These are phyloP conservation scores for Brettanomyces naardenensis DNA, from an alignment of 805 yeast species.

Conservation along the genomic window DNA sequence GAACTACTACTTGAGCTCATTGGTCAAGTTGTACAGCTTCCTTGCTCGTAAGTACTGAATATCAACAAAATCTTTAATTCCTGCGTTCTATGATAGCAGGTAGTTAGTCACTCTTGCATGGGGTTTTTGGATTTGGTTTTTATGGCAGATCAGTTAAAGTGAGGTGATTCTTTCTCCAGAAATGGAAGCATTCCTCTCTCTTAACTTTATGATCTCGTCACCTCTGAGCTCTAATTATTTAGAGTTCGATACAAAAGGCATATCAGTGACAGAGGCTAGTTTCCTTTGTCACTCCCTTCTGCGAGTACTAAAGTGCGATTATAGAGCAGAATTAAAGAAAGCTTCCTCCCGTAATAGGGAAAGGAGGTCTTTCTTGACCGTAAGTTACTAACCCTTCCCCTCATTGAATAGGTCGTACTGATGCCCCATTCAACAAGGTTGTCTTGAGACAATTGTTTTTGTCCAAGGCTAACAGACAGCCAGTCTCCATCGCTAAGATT, in stretches of 20 bases:
- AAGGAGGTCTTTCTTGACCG: background rate
- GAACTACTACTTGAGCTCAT: slow-evolving; percentile 96
- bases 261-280: no score
- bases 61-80: slow-evolving; percentile 13
- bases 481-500: slow-evolving; percentile 92
- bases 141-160: no score
- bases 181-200: no score
- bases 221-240: no score
- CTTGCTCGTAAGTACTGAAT: slow-evolving; percentile 85
- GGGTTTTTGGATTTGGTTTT: background rate
- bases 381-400: slow-evolving; percentile 24
- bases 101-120: background rate
- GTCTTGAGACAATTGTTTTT: slow-evolving; percentile 90
- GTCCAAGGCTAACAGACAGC: slow-evolving; percentile 99
- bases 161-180: no score
- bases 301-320: slow-evolving; percentile 31
- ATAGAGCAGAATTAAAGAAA: slow-evolving; percentile 40
- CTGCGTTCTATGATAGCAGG: slow-evolving; percentile 13
- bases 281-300: no score
- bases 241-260: no score
- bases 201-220: no score
- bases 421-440: slow-evolving; percentile 97
- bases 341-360: slow-evolving; percentile 20
- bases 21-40: slow-evolving; percentile 98
- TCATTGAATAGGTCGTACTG: slow-evolving; percentile 77